These are phyloP conservation scores for Penicillium odoratum DNA, from an alignment of 495 filamentous ascomycete species.

Conservation along the genomic window DNA sequence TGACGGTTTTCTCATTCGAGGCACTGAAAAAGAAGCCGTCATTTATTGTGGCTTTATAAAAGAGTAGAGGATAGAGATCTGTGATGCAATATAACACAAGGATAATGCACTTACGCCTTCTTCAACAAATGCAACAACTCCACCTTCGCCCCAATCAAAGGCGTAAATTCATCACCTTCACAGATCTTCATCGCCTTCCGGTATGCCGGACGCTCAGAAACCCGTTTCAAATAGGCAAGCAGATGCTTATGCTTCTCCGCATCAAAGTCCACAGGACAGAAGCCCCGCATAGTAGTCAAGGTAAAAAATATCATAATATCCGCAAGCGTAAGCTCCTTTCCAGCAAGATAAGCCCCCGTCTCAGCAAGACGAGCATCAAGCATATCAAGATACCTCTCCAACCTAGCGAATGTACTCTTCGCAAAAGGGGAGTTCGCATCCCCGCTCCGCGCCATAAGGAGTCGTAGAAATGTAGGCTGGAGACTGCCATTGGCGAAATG, in stretches of 20 bases:
- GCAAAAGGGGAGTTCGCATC: constrained; percentile 18
- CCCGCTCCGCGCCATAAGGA: constrained; percentile 15
- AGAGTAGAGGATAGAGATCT: not conserved
- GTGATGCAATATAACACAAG: not conserved
- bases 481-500: constrained; percentile 61
- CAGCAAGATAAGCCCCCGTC: constrained; percentile 55
- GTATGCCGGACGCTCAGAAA: constrained; percentile 30
- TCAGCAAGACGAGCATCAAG: constrained; percentile 46
- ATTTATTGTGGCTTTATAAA: not conserved
- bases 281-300: constrained; percentile 57
- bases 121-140: constrained; percentile 15
- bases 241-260: constrained; percentile 26
- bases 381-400: constrained; percentile 28
- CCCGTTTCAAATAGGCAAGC: constrained; percentile 25
- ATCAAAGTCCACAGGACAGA: constrained; percentile 38
- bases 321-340: constrained; percentile 58
- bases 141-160: constrained; percentile 18
- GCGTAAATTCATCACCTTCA: constrained; percentile 35
- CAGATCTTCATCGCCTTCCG: constrained; percentile 30
- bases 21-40: not conserved
- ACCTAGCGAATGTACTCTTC: constrained; percentile 7
- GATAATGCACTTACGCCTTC: not conserved
- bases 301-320: constrained; percentile 59
- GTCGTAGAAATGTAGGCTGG: constrained; percentile 37
- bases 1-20: not conserved